Base-by-base conservation (phyloP, 495 filamentous ascomycete species). In the Cladorrhinum samala region DNA sequence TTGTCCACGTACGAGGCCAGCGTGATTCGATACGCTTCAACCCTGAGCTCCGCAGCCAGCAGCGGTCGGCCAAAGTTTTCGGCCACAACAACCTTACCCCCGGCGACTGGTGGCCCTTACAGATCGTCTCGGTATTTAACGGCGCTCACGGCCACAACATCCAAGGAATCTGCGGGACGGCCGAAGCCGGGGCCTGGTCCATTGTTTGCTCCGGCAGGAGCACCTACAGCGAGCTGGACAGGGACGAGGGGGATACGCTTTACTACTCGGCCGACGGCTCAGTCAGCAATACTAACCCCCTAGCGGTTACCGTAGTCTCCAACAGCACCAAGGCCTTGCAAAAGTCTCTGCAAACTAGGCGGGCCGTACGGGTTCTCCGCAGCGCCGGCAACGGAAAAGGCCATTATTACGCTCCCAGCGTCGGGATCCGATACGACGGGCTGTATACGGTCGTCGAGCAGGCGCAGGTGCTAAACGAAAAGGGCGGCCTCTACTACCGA, bases 351-450 rank as follows among this genome's bases (percentile, higher is more conserved):
- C 13, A 2, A 2, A 62, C 43, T 0, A 11, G 57, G 3, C 52
- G 46, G 4, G 68, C 76, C 0, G 72, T 83, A 0, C 69, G 80
- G 3, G 75, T 83, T 0, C 56, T 83, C 3, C 73, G 79, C 2
- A 55, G 65, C 0, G 55, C 64, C 2, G 56, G 58, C 9, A 23
- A 54, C 0, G 58, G 45, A 13, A 50, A 49, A 2, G 56, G 59
- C 9, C 13, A 27, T 14, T 30, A 9, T 0, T 69, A 57, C 49
- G 58, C 65, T 0, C 79, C 79, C 0, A 23, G 14, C 0, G 67
- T 66, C 1, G 78, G 79, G 0, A 62, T 80, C 2, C 59, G 78
- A 0, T 82, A 82, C 46, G 79, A 82, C 50, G 78, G 78, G 0
- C 58, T 81, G 2, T 82, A 82, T 49, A 59, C 52, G 2, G 77